Conservation (phyloP, 2,329 filamentous ascomycete genomes). For the Teratosphaeria viscida region DNA sequence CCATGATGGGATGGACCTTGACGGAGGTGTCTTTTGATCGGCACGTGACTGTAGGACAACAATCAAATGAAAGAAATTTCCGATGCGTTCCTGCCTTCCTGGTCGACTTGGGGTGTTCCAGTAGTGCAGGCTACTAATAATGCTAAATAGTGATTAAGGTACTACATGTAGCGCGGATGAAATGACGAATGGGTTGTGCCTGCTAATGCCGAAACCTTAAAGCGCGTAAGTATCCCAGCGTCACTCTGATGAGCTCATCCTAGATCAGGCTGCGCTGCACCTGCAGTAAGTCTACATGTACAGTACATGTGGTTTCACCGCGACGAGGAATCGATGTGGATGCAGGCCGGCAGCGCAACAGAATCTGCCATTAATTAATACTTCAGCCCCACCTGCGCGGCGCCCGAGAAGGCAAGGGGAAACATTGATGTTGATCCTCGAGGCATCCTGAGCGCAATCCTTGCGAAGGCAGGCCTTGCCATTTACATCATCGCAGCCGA, state of each 20-base stretch:
- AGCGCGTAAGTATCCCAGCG: neutral
- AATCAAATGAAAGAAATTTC: neutral
- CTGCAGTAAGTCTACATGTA: neutral
- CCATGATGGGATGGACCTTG: conserved; percentile 9
- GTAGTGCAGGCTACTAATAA: neutral
- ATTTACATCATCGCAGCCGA: neutral
- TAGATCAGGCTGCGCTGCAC: neutral
- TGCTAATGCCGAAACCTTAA: neutral
- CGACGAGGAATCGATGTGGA: neutral
- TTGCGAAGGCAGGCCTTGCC: neutral
- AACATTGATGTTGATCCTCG: neutral
- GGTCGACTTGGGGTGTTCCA: neutral
- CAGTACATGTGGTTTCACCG: neutral
- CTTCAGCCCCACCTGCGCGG: neutral
- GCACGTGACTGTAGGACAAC: neutral
- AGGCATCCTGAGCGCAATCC: neutral
- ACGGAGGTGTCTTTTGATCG: neutral
- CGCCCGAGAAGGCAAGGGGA: neutral
- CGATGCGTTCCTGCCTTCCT: neutral
- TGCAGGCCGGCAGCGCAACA: too few species aligned
- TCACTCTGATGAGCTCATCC: neutral
- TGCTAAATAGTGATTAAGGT: neutral
- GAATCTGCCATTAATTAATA: too few species aligned
- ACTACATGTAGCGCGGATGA: neutral
- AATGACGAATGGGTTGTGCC: neutral